These are phyloP conservation scores for Alternaria consortialis DNA, from an alignment of 2,329 filamentous ascomycete species.

Conservation along the genomic window DNA sequence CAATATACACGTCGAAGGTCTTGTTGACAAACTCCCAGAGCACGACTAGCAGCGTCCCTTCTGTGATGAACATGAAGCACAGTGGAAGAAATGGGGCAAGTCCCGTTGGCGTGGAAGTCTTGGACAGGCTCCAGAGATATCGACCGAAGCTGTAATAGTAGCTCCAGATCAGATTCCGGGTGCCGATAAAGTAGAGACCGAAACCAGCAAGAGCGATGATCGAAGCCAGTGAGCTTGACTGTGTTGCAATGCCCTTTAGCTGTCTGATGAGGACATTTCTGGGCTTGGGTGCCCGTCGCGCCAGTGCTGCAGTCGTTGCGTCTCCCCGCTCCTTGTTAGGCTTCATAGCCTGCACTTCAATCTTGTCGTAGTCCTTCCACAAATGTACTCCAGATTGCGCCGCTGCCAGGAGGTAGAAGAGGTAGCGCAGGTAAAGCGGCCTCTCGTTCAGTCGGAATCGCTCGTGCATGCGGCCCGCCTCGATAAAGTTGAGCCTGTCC, in stretches of 20 bases:
- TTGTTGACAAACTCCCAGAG: conserved; percentile 81
- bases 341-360: conserved; percentile 59
- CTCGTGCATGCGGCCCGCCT: conserved; percentile 70
- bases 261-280: conserved; percentile 30
- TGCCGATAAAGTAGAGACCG: conserved; percentile 39
- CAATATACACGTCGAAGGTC: conserved; percentile 82
- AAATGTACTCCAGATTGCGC: conserved; percentile 76
- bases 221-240: conserved; percentile 48
- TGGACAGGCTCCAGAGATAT: conserved; percentile 77
- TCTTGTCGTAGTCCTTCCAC: conserved; percentile 74
- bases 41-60: conserved; percentile 72
- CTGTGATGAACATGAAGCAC: conserved; percentile 60
- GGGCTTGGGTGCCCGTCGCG: conserved; percentile 25
- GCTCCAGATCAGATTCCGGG: conserved; percentile 44
- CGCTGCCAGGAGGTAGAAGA: conserved; percentile 73
- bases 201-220: conserved; percentile 56
- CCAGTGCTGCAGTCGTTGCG: conserved; percentile 7
- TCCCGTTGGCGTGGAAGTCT: conserved; percentile 67
- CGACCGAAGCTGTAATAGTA: conserved; percentile 75
- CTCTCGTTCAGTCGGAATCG: conserved; percentile 84
- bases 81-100: conserved; percentile 64
- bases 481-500: conserved; percentile 76
- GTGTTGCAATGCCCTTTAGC: conserved; percentile 26
- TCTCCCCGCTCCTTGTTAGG: conserved; percentile 32
- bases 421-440: conserved; percentile 79